Conservation (phyloP, 768 basidiomycete species). For the Pisolithus microcarpus region DNA sequence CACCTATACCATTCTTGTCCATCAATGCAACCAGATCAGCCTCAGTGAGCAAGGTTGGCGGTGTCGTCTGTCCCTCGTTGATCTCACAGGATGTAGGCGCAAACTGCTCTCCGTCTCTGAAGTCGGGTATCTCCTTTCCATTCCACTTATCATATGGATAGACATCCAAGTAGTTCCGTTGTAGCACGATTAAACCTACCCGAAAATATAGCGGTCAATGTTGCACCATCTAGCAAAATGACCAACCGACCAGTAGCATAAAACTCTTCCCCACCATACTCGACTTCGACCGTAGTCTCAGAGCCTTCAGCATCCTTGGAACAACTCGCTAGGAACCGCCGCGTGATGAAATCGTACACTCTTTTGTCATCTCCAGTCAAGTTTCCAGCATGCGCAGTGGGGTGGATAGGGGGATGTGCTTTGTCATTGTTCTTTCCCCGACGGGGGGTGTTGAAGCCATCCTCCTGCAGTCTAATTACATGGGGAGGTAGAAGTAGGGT, state of each 20-base stretch:
- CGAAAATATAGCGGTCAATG: not conserved
- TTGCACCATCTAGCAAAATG: not conserved
- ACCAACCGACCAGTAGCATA: slow-evolving; percentile 60
- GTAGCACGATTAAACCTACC: slow-evolving; percentile 70
- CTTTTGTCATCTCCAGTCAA: slow-evolving; percentile 80
- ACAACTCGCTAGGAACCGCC: slow-evolving; percentile 89
- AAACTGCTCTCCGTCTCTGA: slow-evolving; percentile 79
- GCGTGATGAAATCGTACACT: slow-evolving; percentile 89
- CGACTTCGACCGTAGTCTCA: slow-evolving; percentile 84
- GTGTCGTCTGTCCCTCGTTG: slow-evolving; percentile 72
- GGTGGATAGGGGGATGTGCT: slow-evolving; percentile 98
- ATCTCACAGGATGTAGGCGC: slow-evolving; percentile 78
- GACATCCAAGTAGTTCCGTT: slow-evolving; percentile 87
- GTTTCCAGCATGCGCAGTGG: slow-evolving; percentile 80
- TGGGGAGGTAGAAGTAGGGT: not conserved
- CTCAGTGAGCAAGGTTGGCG: slow-evolving; percentile 82
- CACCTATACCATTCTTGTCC: slow-evolving; percentile 99
- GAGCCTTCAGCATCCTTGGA: slow-evolving; percentile 90
- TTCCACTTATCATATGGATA: slow-evolving; percentile 97
- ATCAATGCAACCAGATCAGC: slow-evolving; percentile 93
- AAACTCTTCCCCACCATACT: slow-evolving; percentile 82
- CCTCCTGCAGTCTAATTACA: slow-evolving; percentile 55
- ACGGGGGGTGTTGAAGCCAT: slow-evolving; percentile 67
- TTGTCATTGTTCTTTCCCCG: slow-evolving; percentile 95
- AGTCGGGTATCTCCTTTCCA: slow-evolving; percentile 74